Evolutionary conservation across 306 rosid species (phyloP).

Genomic region (Quercus mongolica): DNA sequence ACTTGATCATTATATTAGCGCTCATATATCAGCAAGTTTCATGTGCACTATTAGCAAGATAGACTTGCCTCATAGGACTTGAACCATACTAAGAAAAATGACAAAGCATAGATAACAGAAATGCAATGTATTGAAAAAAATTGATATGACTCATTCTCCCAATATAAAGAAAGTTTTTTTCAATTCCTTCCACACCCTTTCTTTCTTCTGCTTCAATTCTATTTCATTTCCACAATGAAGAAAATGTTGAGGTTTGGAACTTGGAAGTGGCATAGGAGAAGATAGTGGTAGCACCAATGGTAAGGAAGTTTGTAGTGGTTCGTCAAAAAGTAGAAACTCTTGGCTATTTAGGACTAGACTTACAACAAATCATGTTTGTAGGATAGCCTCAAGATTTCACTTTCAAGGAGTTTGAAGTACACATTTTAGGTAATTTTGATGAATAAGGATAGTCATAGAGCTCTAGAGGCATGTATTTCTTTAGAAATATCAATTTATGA

Average conservation of each 20-base stretch:
- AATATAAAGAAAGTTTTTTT: neutral
- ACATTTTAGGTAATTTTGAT: too few relatives aligned
- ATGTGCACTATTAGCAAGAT: too few relatives aligned
- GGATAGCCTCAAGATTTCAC: too few relatives aligned
- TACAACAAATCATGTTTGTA: too few relatives aligned
- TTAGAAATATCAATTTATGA: constrained; percentile 35
- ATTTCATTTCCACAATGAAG: neutral
- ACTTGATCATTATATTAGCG: too few relatives aligned
- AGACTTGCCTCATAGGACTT: too few relatives aligned
- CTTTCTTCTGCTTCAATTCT: neutral
- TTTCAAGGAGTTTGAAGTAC: too few relatives aligned
- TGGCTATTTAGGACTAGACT: too few relatives aligned
- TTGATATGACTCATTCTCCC: neutral
- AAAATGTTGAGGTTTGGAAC: constrained; percentile 3
- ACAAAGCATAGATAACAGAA: too few relatives aligned
- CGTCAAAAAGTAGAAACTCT: too few relatives aligned
- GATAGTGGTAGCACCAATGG: constrained; percentile 1
- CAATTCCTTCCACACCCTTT: neutral
- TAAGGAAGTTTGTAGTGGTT: neutral
- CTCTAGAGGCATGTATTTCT: constrained; percentile 36
- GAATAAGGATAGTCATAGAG: constrained; percentile 31
- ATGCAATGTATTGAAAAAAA: neutral
- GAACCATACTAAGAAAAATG: too few relatives aligned
- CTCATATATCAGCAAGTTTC: too few relatives aligned
- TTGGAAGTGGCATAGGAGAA: neutral